A percentile compares a stretch with the other conserved stretches of the same genome.
phyloP scores from a whole-genome alignment of 1,139 yeast genomes.

The Blastobotrys indianensis region DNA sequence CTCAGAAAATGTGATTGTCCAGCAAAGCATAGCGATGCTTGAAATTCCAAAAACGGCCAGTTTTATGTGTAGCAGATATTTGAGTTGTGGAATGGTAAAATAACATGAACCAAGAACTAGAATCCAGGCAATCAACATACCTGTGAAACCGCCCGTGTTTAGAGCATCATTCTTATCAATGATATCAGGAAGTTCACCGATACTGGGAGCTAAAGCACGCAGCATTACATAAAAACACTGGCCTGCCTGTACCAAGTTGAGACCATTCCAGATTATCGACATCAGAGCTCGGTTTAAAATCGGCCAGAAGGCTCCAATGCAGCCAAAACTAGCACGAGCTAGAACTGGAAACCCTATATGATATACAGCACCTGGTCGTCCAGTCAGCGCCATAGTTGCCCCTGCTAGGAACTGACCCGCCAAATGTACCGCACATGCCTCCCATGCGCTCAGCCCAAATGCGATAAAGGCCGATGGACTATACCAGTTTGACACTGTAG shows the following conservation, averaged over 20 bases:
- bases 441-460: constrained; percentile 26
- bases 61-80: constrained; percentile 67
- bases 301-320: constrained; percentile 77
- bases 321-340: constrained; percentile 68
- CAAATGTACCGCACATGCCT: constrained; percentile 24
- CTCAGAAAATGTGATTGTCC: constrained; percentile 60
- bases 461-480: constrained; percentile 26
- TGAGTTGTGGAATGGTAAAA: constrained; percentile 65
- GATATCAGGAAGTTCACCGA: constrained; percentile 48
- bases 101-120: constrained; percentile 62
- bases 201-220: constrained; percentile 58
- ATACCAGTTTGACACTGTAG: constrained; percentile 30
- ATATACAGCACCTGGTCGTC: constrained; percentile 67
- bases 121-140: constrained; percentile 69
- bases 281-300: constrained; percentile 71
- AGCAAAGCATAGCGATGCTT: constrained; percentile 61
- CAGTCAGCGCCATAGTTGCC: constrained; percentile 54
- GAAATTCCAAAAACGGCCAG: constrained; percentile 68
- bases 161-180: constrained; percentile 43
- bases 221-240: constrained; percentile 69
- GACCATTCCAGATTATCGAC: constrained; percentile 80
- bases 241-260: constrained; percentile 73
- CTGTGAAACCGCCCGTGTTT: constrained; percentile 57
- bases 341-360: constrained; percentile 77
- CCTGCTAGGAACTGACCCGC: constrained; percentile 59